Conservation (phyloP, 257 asterid species). For the Solanum sejunctum region DNA sequence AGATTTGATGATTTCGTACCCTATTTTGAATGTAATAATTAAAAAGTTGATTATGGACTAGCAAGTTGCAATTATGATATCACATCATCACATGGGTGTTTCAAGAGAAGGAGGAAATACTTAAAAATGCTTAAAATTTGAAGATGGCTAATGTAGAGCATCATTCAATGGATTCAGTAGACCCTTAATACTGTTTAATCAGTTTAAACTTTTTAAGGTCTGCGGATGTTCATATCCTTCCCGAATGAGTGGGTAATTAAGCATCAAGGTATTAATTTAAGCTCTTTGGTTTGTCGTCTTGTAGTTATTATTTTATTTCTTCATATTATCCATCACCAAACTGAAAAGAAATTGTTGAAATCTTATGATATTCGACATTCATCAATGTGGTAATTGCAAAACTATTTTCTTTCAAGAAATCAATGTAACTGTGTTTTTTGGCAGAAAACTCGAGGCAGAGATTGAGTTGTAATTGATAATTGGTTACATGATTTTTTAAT, state of each 20-base stretch:
- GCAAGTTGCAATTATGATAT: not conserved
- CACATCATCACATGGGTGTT: not conserved
- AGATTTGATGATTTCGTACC: not conserved
- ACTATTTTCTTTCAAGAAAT: not conserved
- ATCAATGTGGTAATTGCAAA: not conserved
- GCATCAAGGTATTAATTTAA: not conserved
- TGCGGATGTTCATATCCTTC: not conserved
- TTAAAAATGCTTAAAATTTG: not conserved
- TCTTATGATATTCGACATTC: not conserved
- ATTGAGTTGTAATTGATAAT: not conserved
- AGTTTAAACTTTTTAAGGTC: not conserved
- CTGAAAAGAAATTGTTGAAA: not conserved
- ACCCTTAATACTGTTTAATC: not conserved
- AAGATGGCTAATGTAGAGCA: not conserved
- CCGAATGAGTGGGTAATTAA: not conserved
- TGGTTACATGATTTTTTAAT: not conserved
- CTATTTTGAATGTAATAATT: not conserved
- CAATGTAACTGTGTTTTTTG: not conserved
- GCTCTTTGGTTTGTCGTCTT: not conserved
- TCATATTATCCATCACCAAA: not conserved
- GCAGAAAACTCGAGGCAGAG: not conserved
- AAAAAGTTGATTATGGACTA: not conserved
- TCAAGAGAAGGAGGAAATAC: not conserved
- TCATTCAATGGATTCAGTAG: not conserved
- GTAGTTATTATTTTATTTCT: not conserved